Evolutionary conservation across 352 stramenopile genomes (phyloP).

Genomic region (Globisporangium uncinulatum): DNA sequence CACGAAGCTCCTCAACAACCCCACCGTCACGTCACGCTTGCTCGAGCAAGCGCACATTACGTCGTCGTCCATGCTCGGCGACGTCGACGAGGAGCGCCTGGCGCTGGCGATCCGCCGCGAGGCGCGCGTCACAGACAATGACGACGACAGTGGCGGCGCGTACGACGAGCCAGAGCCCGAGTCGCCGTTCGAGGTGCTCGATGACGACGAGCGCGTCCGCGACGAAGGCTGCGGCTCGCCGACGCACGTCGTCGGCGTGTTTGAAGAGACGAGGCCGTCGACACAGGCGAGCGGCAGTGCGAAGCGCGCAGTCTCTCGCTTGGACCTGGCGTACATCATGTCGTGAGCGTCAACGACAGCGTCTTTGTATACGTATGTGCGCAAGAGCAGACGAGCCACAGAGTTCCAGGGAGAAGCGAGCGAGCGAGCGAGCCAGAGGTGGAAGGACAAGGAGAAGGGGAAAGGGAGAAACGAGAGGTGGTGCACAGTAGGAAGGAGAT

Average conservation of each 20-base stretch:
- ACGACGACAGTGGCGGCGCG: neutral
- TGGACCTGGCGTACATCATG: slow-evolving; percentile 17
- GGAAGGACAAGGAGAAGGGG: too few species aligned
- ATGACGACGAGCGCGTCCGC: slow-evolving; percentile 3
- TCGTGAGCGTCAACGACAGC: slow-evolving; percentile 3
- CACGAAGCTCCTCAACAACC: slow-evolving; percentile 24
- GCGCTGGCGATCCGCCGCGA: neutral
- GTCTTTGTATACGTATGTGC: too few species aligned
- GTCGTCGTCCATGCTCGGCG: slow-evolving; percentile 16
- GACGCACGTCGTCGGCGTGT: slow-evolving; percentile 4
- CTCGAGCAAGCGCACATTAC: slow-evolving; percentile 32
- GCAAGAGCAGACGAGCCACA: neutral
- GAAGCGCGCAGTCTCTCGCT: slow-evolving; percentile 2
- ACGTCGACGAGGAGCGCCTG: slow-evolving; percentile 5
- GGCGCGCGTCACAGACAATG: too few species aligned
- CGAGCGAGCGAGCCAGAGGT: too few species aligned
- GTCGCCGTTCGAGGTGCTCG: slow-evolving; percentile 12
- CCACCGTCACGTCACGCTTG: slow-evolving; percentile 21
- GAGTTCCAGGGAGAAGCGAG: too few species aligned
- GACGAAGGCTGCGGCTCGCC: neutral
- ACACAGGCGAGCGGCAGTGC: too few species aligned
- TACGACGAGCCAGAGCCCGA: slow-evolving; percentile 5
- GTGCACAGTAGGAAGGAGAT: too few species aligned
- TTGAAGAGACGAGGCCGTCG: neutral
- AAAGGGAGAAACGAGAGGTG: too few species aligned